phyloP scores from a whole-genome alignment of 2,329 filamentous ascomycete species.

The Fusarium burgessii region DNA sequence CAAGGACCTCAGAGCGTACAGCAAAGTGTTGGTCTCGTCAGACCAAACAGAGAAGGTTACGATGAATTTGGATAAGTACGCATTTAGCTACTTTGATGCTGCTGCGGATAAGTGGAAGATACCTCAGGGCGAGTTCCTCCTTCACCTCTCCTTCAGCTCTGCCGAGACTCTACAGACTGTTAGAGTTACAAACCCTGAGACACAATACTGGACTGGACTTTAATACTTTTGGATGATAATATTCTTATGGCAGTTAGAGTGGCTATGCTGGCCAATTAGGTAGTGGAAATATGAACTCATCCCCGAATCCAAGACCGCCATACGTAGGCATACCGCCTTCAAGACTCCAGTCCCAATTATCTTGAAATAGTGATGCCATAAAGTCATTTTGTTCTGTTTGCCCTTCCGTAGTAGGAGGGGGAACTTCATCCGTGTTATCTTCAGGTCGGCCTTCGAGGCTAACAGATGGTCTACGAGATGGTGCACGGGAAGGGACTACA shows the following conservation, averaged over 20 bases:
- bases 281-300: conserved; percentile 2
- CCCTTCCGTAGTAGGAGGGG: not conserved
- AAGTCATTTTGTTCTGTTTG: not conserved
- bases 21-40: not conserved
- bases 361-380: not conserved
- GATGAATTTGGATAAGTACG: conserved; percentile 1
- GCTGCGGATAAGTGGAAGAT: not conserved
- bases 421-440: not conserved
- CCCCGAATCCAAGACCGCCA: not conserved
- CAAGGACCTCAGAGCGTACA: conserved; percentile 1
- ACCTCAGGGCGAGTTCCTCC: not conserved
- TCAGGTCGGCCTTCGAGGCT: not conserved
- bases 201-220: not conserved
- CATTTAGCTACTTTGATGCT: conserved; percentile 7
- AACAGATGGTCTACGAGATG: not conserved
- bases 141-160: not conserved
- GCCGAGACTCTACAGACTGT: not conserved
- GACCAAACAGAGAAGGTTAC: not conserved
- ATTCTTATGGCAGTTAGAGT: rapidly evolving
- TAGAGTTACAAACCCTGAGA: not conserved
- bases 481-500: rapidly evolving
- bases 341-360: conserved; percentile 13
- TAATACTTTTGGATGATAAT: rapidly evolving
- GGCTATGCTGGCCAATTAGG: not conserved
- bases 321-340: conserved; percentile 2